Base-by-base conservation (phyloP, 345 rosid species). In the Geranium rotundifolium region DNA sequence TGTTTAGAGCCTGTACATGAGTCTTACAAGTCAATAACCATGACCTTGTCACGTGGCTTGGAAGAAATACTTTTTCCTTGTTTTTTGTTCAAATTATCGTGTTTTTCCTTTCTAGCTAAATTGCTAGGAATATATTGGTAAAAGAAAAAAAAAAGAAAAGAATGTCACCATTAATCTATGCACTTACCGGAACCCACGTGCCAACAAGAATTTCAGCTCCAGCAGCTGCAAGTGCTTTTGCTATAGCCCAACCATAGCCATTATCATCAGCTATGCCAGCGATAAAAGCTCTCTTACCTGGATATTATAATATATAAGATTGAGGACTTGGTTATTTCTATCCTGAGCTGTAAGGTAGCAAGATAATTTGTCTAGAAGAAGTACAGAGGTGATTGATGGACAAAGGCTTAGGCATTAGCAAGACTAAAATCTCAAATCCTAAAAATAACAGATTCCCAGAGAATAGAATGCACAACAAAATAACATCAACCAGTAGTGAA, bases 211-310 rank as follows among this genome's bases (percentile, higher is more conserved):
- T 90, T 75, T 93, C 95, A 81, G 99, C 99, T 50, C 98, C 97
- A 23, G 98, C 90, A 73, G 97, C 96, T 63, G 97, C 97, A 71
- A 92, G 98, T 69, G 99, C 85, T 73, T 93, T 93, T 17, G 97
- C 99, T 59, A 93, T 93, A 15, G 97, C 97, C 99, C 99, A 93
- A 73, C 99, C 97, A 65, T 90, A 93, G 50, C 99, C 99, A 67
- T 93, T 90, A 69, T 93, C 96, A 76, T 93, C 97, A 60, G 99
- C 99, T 55, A 88, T 81, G 72, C 96, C 97, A 63, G 99, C 99
- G 78, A 93, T 83, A 74, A 93, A 93, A 59, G 97, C 97, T 37
- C 91, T 79, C 83, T 90, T 93, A 37, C 97, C 99, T 92, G 71
- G 65, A 79, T n/a, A 4, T n/a, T 62, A 12, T 54, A 12, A 37